phyloP scores from a whole-genome alignment of 805 yeast species.

The Yamadazyma akitaensis region DNA sequence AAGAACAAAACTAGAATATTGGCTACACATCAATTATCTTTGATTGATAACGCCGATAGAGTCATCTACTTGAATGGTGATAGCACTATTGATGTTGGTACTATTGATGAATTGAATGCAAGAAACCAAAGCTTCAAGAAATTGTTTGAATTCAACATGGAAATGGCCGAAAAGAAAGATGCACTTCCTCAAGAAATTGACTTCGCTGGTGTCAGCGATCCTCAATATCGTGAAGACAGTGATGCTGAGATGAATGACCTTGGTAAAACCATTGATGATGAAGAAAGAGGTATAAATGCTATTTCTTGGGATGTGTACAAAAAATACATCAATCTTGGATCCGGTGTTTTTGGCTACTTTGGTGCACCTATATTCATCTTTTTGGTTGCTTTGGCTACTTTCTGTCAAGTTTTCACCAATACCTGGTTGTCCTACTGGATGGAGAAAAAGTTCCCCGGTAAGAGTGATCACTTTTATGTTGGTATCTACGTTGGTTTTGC shows the following conservation, averaged over 20 bases:
- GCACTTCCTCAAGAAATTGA: constrained; percentile 4
- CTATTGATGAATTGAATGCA: constrained; percentile 25
- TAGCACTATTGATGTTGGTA: constrained; percentile 40
- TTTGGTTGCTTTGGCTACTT: constrained; percentile 33
- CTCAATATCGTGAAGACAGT: constrained; percentile 1
- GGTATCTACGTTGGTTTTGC: constrained; percentile 34
- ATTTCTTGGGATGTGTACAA: constrained; percentile 39
- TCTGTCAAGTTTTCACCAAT: constrained; percentile 41
- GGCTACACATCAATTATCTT: constrained; percentile 44
- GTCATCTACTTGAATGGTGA: constrained; percentile 39
- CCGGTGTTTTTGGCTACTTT: constrained; percentile 33
- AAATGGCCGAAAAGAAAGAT: constrained; percentile 13
- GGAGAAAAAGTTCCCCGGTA: constrained; percentile 28
- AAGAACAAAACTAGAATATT: constrained; percentile 33
- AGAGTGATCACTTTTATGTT: constrained; percentile 32
- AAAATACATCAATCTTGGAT: constrained; percentile 34
- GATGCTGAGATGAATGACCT: constrained; percentile 5
- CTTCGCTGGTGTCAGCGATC: not conserved
- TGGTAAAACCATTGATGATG: constrained; percentile 35
- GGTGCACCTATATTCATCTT: constrained; percentile 34
- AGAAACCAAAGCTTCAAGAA: constrained; percentile 47
- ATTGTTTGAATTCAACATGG: constrained; percentile 45
- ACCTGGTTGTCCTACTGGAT: constrained; percentile 46
- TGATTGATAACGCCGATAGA: constrained; percentile 37
- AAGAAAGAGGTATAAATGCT: constrained; percentile 37